Percentiles rank a stretch among this genome's conserved stretches.
Conservation (phyloP, 441 rosid species). For the Erodium trifolium region DNA sequence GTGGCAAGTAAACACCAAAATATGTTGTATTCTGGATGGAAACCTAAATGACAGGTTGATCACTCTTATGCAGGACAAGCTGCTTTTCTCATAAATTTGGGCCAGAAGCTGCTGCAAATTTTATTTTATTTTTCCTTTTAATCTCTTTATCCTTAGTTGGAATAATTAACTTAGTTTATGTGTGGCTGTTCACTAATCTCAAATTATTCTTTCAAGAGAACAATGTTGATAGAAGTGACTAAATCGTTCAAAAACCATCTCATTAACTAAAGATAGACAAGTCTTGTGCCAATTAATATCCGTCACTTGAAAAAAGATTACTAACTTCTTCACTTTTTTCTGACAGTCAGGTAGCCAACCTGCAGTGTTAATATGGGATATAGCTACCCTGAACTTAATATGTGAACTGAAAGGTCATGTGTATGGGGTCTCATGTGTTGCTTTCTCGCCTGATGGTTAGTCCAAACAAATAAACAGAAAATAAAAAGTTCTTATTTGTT, state of each 20-base stretch:
- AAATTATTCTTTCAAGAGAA: too few relatives aligned
- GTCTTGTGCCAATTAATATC: neutral
- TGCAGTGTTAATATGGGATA: constrained; percentile 75
- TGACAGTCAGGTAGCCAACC: constrained; percentile 70
- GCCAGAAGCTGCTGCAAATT: neutral
- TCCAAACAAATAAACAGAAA: constrained; percentile 11
- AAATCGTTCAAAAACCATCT: neutral
- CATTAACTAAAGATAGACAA: neutral
- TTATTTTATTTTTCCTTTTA: neutral
- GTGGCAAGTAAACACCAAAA: neutral
- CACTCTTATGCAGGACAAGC: neutral
- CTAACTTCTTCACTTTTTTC: neutral
- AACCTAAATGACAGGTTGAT: neutral
- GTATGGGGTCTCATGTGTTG: constrained; percentile 65
- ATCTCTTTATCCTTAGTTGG: neutral
- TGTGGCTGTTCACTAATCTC: too few relatives aligned
- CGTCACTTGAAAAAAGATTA: neutral
- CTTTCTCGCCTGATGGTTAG: constrained; percentile 82
- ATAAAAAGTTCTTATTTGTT: constrained; percentile 1
- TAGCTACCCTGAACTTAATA: constrained; percentile 30
- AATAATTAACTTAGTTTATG: neutral
- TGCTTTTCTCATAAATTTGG: neutral
- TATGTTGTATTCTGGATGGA: neutral
- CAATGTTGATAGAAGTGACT: neutral
- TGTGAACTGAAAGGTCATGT: constrained; percentile 74